Percentiles rank a stretch among this genome's conserved stretches.
Conservation (phyloP, 169 alveolate species). For the Plasmodium vinckei region DNA sequence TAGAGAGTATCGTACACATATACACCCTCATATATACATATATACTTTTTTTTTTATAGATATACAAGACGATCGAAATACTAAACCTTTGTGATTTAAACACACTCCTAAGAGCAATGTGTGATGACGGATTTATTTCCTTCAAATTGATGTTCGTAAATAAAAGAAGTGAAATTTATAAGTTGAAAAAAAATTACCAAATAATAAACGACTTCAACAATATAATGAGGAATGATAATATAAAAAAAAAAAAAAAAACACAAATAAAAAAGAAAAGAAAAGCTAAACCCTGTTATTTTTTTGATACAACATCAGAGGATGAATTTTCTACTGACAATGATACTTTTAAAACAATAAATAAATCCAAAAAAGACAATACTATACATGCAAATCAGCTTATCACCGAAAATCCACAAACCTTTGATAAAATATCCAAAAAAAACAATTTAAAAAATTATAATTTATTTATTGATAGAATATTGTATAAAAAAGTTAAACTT, state of each 20-base stretch:
- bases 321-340: conserved; percentile 18
- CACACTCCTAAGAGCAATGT: conserved; percentile 58
- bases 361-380: neutral
- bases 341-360: neutral
- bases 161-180: conserved; percentile 58
- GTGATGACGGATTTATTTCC: conserved; percentile 37
- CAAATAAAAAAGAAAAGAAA: neutral
- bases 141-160: conserved; percentile 63
- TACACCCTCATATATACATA: neutral
- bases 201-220: conserved; percentile 41
- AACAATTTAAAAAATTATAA: neutral
- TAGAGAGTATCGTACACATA: neutral
- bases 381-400: neutral
- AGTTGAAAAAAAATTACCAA: conserved; percentile 52
- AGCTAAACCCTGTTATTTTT: conserved; percentile 17
- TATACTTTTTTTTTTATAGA: conserved; percentile 15
- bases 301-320: conserved; percentile 43
- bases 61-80: conserved; percentile 48
- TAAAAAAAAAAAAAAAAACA: conserved; percentile 9
- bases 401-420: neutral
- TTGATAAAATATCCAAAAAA: neutral
- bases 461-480: conserved; percentile 41
- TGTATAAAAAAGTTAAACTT: conserved; percentile 57
- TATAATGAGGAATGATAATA: conserved; percentile 6
- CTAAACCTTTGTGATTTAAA: conserved; percentile 50